These are phyloP conservation scores for Hortaea werneckii DNA, from an alignment of 2,329 filamentous ascomycete species.

Conservation along the genomic window DNA sequence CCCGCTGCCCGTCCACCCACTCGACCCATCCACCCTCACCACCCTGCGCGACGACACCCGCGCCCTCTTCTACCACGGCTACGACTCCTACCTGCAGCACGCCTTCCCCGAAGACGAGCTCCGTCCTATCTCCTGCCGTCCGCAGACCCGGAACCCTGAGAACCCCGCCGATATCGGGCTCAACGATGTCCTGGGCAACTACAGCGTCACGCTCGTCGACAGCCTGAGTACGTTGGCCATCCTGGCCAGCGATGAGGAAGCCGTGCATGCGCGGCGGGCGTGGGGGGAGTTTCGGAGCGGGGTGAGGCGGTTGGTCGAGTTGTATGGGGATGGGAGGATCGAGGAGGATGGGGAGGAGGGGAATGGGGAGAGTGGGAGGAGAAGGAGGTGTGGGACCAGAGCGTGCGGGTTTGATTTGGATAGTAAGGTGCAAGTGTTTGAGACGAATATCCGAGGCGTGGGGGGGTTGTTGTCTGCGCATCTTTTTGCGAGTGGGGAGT, in stretches of 20 bases:
- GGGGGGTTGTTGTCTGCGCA: slow-evolving; percentile 88
- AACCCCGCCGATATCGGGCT: slow-evolving; percentile 75
- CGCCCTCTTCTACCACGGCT: slow-evolving; percentile 94
- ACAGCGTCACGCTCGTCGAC: slow-evolving; percentile 90
- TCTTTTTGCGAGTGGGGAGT: slow-evolving; percentile 79
- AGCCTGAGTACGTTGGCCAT: slow-evolving; percentile 91
- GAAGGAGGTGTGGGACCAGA: slow-evolving; percentile 58
- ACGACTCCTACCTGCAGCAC: slow-evolving; percentile 84
- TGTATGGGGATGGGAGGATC: slow-evolving; percentile 64
- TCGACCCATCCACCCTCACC: not conserved
- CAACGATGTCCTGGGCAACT: slow-evolving; percentile 95
- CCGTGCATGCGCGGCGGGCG: slow-evolving; percentile 45
- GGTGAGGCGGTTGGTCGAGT: slow-evolving; percentile 60
- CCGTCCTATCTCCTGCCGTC: slow-evolving; percentile 72
- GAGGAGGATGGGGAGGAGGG: not conserved
- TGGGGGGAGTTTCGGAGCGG: slow-evolving; percentile 64
- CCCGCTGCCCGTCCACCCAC: not conserved
- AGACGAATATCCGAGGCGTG: slow-evolving; percentile 88
- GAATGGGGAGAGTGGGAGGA: slow-evolving; percentile 41
- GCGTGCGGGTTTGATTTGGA: slow-evolving; percentile 84
- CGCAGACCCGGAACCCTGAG: slow-evolving; percentile 70
- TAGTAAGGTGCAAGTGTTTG: slow-evolving; percentile 97
- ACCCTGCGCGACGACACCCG: slow-evolving; percentile 32
- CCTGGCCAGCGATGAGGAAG: slow-evolving; percentile 52
- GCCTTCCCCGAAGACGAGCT: slow-evolving; percentile 96